Base-by-base conservation (phyloP, 2,329 filamentous ascomycete genomes). In the Fusarium sterilihyphosum region DNA sequence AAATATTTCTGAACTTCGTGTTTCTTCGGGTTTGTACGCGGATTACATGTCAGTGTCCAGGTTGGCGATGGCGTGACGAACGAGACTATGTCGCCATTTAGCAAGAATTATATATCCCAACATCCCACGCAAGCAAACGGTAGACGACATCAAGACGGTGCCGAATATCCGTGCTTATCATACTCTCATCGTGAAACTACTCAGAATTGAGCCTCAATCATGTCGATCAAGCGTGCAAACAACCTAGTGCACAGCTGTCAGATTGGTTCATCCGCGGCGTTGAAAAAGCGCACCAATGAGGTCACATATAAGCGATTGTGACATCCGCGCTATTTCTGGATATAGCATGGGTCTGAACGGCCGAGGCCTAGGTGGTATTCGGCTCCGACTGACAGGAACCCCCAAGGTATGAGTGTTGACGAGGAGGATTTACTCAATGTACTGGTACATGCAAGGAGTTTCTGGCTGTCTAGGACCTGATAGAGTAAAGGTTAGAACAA, bases 151-250 rank as follows among this genome's bases (percentile, higher is more conserved):
- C 6, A 24, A 35, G 10, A 2, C 3, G 14, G 29, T 58, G 54
- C 54, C 54, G 54, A 33, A 46, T 22, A 58, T 58, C 54, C 54
- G 54, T 58, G 40, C 40, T 58, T 58, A 58, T 58, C 54, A 58
- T 35, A 2, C 2, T 58, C 17, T 0, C 13, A 46, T 35, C 40
- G 17, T 44, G n/a, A 33, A 20, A 33, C 29, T 46, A 24, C 40
- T 33, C 13, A 58, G 40, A 46, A 52, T 52, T 52, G 31, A 52
- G 49, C 49, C 49, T 52, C 49, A 52, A 35, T 3, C 17, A 46
- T 58, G 54, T 16, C 54, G 54, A 58, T 58, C 54, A 22, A 16
- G 26, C 2, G 40, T 46, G 54, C 6, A 58, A 33, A 35, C 22
- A 33, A 35, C n/a, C 38, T 35, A 33, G 38, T 20, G 38, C 9